A percentile compares a stretch with the other conserved stretches of the same genome.
Evolutionary conservation across 2,329 filamentous ascomycete genomes (phyloP).

Genomic region (Neonectria faginata): DNA sequence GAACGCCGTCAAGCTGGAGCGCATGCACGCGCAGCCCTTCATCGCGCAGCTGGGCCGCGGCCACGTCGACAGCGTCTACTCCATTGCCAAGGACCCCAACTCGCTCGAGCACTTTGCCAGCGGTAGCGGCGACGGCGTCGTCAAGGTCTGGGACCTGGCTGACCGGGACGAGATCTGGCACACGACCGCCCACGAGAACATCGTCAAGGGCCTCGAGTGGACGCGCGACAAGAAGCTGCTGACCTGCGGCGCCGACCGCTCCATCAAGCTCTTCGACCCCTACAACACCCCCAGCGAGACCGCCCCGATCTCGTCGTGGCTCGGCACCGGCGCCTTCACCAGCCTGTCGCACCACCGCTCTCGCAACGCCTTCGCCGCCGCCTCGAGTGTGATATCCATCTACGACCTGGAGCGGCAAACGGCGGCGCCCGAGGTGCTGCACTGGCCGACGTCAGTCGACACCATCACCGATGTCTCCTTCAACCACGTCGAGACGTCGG

Average conservation of each 20-base stretch:
- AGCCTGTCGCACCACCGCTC: conserved; percentile 85
- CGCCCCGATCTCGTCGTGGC: conserved; percentile 84
- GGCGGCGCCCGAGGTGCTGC: conserved; percentile 82
- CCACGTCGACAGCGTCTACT: conserved; percentile 89
- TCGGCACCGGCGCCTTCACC: conserved; percentile 86
- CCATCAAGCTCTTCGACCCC: conserved; percentile 92
- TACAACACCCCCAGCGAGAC: conserved; percentile 77
- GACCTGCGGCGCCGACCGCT: conserved; percentile 86
- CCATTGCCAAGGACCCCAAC: conserved; percentile 82
- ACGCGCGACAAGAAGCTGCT: conserved; percentile 86
- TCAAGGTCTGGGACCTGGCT: conserved; percentile 90
- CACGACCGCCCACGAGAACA: conserved; percentile 87
- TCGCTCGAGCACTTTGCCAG: conserved; percentile 81
- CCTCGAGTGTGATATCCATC: conserved; percentile 82
- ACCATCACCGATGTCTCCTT: conserved; percentile 91
- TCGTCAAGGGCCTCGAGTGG: conserved; percentile 93
- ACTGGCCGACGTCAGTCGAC: conserved; percentile 89
- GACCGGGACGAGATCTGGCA: conserved; percentile 81
- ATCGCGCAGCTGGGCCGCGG: conserved; percentile 87
- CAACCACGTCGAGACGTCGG: conserved; percentile 93
- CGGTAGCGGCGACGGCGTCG: conserved; percentile 89
- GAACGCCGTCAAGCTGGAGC: conserved; percentile 90
- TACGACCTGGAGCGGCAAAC: conserved; percentile 88
- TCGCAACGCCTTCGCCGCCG: conserved; percentile 81
- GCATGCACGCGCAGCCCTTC: conserved; percentile 84